Base-by-base conservation (phyloP, 2,329 filamentous ascomycete genomes). In the Nigrograna mackinnonii region DNA sequence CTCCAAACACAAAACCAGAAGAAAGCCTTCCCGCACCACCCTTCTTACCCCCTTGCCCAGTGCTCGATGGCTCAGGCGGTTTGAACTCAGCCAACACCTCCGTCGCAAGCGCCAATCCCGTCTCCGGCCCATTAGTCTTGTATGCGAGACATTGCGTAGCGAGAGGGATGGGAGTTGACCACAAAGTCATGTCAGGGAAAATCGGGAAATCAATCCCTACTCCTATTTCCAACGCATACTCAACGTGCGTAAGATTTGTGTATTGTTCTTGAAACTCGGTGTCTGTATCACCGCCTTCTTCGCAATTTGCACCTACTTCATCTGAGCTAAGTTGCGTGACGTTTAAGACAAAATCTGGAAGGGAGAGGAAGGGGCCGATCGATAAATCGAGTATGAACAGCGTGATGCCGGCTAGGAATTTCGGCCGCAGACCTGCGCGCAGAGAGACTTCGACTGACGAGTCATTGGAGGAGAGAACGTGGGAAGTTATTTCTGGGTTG, bases 161-260 rank as follows among this genome's bases (percentile, higher is more conserved):
- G 11, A 33, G 9, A 13, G 31, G 31, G 9, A 17, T 13, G 9
- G 6, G 26, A 33, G 31, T 33, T 17, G 16, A 9, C 4, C 9
- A 12, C 9, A 33, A 33, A 11, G 11, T 17, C n/a, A 9, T 28
- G 24, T 28, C n/a, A n/a, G 9, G 9, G n/a, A 28, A 28, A 17
- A 33, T 14, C 9, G 13, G 13, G 11, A 13, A 17, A 33, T 11
- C 11, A 4, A 11, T 17, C 9, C 16, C 11, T 17, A 33, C 9
- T 33, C 41, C 41, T 6, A 43, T 17, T 24, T 21, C 28, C 6
- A 38, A 13, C n/a, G 33, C 34, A 17, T 38, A 43, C n/a, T 20
- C 26, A 16, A 43, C 41, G 31, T 43, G 41, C 14, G 35, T 38
- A 2, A 43, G 26, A 19, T 43, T 37, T 34, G 18, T 14, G 24